phyloP scores from a whole-genome alignment of 2,329 filamentous ascomycete species.

The Cercospora zeina region DNA sequence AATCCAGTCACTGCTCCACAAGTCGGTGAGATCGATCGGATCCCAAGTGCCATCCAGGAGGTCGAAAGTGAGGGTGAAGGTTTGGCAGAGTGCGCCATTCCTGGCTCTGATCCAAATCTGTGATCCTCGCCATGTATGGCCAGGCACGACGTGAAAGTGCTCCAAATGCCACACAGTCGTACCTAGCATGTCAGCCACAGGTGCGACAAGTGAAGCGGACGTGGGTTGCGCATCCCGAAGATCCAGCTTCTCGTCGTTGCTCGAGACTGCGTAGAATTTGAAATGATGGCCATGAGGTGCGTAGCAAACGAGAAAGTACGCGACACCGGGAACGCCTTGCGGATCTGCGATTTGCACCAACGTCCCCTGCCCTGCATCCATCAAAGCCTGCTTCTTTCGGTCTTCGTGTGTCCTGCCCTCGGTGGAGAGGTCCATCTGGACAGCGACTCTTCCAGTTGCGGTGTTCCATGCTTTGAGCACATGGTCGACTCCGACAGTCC shows the following conservation, averaged over 20 bases:
- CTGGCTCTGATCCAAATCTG: constrained; percentile 54
- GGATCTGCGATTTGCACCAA: constrained; percentile 66
- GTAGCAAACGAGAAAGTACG: constrained; percentile 74
- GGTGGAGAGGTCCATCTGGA: constrained; percentile 75
- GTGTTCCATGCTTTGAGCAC: constrained; percentile 87
- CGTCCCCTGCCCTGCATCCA: constrained; percentile 76
- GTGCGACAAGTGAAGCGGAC: constrained; percentile 60
- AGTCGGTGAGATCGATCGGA: constrained; percentile 59
- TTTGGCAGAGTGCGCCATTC: constrained; percentile 60
- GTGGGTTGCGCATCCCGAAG: constrained; percentile 56
- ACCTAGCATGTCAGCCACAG: constrained; percentile 53
- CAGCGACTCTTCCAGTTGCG: constrained; percentile 73
- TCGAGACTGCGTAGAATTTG: constrained; percentile 82
- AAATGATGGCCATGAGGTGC: constrained; percentile 89
- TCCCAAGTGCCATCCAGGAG: constrained; percentile 58
- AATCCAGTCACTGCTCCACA: constrained; percentile 63
- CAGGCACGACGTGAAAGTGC: constrained; percentile 48
- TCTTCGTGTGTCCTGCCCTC: constrained; percentile 49
- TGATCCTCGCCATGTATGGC: constrained; percentile 43
- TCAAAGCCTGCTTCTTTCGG: constrained; percentile 54
- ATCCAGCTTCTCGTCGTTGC: constrained; percentile 18
- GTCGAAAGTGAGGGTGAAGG: constrained; percentile 72
- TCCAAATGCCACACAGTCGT: constrained; percentile 55
- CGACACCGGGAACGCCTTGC: constrained; percentile 22
- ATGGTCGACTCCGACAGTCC: constrained; percentile 88